Evolutionary conservation across 805 yeast species (phyloP).

Genomic region (Candida verbasci): DNA sequence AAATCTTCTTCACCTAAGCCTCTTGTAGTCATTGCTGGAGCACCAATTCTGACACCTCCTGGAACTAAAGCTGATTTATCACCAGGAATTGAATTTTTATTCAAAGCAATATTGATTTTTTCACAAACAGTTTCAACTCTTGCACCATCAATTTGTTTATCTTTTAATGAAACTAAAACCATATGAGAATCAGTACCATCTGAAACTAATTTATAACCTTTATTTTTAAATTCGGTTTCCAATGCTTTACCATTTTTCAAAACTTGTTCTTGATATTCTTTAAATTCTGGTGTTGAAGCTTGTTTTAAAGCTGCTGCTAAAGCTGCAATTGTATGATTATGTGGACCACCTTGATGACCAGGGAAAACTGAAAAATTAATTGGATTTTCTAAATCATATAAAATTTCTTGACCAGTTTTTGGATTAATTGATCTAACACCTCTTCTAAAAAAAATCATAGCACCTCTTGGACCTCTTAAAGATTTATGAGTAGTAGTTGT

Average conservation of each 20-base stretch:
- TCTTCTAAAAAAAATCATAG: constrained; percentile 95
- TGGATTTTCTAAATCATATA: constrained; percentile 83
- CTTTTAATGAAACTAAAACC: constrained; percentile 78
- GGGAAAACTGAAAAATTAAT: constrained; percentile 98
- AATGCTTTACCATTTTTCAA: constrained; percentile 76
- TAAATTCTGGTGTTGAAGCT: constrained; percentile 84
- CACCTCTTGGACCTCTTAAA: constrained; percentile 98
- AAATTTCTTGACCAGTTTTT: constrained; percentile 80
- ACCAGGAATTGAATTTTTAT: constrained; percentile 95
- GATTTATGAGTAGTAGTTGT: constrained; percentile 98
- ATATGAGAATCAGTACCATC: constrained; percentile 95
- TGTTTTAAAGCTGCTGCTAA: constrained; percentile 93
- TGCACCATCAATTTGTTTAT: constrained; percentile 87
- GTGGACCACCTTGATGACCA: constrained; percentile 99
- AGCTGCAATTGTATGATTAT: constrained; percentile 95
- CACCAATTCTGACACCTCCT: constrained; percentile 93
- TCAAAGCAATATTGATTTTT: constrained; percentile 87
- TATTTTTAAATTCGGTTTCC: constrained; percentile 58
- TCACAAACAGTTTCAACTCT: constrained; percentile 89
- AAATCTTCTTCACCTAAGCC: constrained; percentile 81
- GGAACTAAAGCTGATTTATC: constrained; percentile 95
- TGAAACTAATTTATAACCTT: constrained; percentile 78
- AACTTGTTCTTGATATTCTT: constrained; percentile 78
- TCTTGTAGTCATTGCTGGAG: constrained; percentile 98
- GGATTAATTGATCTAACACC: constrained; percentile 76